phyloP scores from a whole-genome alignment of 192 early-diverging fungal genomes.

The Diversispora epigaea region DNA sequence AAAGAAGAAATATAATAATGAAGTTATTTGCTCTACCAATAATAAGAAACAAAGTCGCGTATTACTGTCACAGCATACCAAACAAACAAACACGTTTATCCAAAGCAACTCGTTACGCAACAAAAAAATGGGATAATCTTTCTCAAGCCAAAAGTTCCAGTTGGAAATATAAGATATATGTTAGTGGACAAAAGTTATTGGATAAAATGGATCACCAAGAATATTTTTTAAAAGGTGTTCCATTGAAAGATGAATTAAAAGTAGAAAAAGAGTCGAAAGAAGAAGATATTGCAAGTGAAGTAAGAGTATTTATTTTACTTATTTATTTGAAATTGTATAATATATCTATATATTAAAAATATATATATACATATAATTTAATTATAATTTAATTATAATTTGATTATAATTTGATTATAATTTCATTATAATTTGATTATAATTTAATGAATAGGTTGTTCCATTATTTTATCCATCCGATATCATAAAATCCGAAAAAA shows the following conservation, averaged over 20 bases:
- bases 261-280: conserved; percentile 26
- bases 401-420: no score
- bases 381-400: no score
- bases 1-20: conserved; percentile 24
- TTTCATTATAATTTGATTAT: no score
- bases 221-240: conserved; percentile 73
- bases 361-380: conserved; percentile 14
- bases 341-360: neutral
- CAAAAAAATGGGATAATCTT: conserved; percentile 56
- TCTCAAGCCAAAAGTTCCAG: conserved; percentile 38
- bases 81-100: conserved; percentile 44
- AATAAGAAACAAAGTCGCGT: conserved; percentile 43
- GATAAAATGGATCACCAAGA: conserved; percentile 72
- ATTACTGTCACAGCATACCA: conserved; percentile 52
- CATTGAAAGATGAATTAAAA: conserved; percentile 47
- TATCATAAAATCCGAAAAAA: conserved; percentile 40
- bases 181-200: conserved; percentile 61
- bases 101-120: conserved; percentile 46
- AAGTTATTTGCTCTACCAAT: conserved; percentile 55
- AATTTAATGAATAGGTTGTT: conserved; percentile 36
- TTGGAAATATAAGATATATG: conserved; percentile 62
- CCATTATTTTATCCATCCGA: conserved; percentile 52
- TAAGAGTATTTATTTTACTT: neutral
- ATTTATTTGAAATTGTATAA: no score
- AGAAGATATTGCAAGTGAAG: neutral